These are phyloP conservation scores for Peronospora farinosa DNA, from an alignment of 352 stramenopile species.

Conservation along the genomic window DNA sequence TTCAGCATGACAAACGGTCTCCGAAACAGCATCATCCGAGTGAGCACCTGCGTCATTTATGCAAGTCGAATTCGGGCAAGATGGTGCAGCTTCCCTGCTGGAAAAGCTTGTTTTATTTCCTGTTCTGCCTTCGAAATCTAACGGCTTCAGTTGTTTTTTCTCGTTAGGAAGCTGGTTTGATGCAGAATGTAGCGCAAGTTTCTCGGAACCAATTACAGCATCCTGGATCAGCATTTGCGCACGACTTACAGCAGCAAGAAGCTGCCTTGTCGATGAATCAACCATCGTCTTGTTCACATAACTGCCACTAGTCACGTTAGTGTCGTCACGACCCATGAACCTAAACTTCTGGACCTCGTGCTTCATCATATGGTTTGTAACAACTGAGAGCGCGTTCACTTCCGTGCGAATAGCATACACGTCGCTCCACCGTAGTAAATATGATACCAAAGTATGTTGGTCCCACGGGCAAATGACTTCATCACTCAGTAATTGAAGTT, in stretches of 20 bases:
- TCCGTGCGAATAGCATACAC: conserved; percentile 37
- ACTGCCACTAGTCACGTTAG: not conserved
- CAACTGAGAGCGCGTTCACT: conserved; percentile 28
- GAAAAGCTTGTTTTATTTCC: not conserved
- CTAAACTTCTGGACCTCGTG: conserved; percentile 23
- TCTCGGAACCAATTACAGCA: conserved; percentile 26
- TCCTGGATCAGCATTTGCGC: conserved; percentile 34
- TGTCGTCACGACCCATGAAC: not conserved
- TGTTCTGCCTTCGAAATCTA: conserved; percentile 1
- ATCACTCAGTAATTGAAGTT: conserved; percentile 10
- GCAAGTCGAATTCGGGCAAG: not conserved
- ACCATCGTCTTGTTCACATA: conserved; percentile 1
- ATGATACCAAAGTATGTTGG: conserved; percentile 18
- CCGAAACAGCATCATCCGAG: conserved; percentile 1
- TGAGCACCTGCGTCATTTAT: not conserved
- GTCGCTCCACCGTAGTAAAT: conserved; percentile 44
- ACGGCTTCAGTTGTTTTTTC: conserved; percentile 12
- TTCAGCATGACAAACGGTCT: not conserved
- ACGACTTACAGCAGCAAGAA: conserved; percentile 24
- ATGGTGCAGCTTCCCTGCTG: conserved; percentile 1
- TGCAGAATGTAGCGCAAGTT: conserved; percentile 41
- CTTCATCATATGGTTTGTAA: conserved; percentile 36
- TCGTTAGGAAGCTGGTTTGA: conserved; percentile 31
- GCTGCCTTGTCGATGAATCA: conserved; percentile 15
- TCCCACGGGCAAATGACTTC: conserved; percentile 36